phyloP scores from a whole-genome alignment of 441 rosid genomes.

The Aleurites moluccanus region DNA sequence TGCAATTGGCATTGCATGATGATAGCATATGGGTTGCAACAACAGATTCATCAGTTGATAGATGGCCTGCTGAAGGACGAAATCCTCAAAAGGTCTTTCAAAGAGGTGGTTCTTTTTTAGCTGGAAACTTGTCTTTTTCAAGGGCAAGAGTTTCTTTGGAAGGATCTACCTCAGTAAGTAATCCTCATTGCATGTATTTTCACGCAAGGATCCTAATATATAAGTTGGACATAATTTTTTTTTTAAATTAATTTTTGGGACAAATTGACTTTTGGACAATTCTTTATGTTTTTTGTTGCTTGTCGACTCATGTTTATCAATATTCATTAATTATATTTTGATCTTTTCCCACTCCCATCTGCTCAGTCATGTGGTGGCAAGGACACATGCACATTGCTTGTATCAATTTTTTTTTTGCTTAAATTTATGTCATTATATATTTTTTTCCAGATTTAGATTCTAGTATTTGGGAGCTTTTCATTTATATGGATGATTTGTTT shows the following conservation, averaged over 20 bases:
- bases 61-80: conserved; percentile 94
- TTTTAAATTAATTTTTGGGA: neutral
- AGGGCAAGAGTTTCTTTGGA: conserved; percentile 98
- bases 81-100: conserved; percentile 88
- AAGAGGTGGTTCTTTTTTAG: conserved; percentile 92
- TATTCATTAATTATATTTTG: neutral
- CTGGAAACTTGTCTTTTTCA: conserved; percentile 96
- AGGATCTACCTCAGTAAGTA: conserved; percentile 91
- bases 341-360: neutral
- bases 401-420: neutral
- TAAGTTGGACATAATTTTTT: neutral
- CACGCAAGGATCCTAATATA: neutral
- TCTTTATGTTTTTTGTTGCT: neutral
- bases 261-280: neutral
- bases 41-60: conserved; percentile 84
- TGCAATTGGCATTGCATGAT: conserved; percentile 88
- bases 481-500: neutral
- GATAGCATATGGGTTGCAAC: conserved; percentile 94
- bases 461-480: neutral
- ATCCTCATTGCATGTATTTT: conserved; percentile 4
- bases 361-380: neutral
- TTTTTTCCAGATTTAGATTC: neutral
- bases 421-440: neutral
- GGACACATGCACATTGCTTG: neutral
- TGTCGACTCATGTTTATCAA: neutral